Conservation (phyloP, 768 basidiomycete species). For the Krasilnikovozyma curviuscula region DNA sequence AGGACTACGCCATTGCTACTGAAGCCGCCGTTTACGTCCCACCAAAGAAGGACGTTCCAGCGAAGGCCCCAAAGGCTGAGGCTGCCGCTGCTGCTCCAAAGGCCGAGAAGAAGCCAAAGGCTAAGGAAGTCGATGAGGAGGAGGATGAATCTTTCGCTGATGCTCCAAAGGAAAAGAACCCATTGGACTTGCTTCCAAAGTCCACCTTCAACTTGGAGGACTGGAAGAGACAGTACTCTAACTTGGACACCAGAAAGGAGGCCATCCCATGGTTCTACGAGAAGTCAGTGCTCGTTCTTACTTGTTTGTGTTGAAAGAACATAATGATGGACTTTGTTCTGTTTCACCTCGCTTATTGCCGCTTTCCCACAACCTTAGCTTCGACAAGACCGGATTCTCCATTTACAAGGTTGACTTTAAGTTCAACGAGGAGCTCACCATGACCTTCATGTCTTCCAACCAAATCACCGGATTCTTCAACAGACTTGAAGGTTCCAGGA, state of each 20-base stretch:
- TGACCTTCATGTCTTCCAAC: conserved; percentile 10
- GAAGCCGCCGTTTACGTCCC: conserved; percentile 48
- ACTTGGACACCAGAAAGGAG: conserved; percentile 87
- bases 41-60: conserved; percentile 37
- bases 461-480: conserved; percentile 83
- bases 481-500: conserved; percentile 83
- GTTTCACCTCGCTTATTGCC: neutral
- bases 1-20: conserved; percentile 34
- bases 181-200: conserved; percentile 76
- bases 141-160: conserved; percentile 52
- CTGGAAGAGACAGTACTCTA: conserved; percentile 95
- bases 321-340: too few species aligned
- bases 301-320: too few species aligned
- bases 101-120: conserved; percentile 25
- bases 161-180: conserved; percentile 86
- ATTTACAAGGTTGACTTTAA: conserved; percentile 88
- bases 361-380: conserved; percentile 33
- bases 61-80: conserved; percentile 23
- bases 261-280: conserved; percentile 91
- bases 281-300: conserved; percentile 50
- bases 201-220: conserved; percentile 37
- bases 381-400: conserved; percentile 74
- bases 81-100: conserved; percentile 28
- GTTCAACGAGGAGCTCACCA: conserved; percentile 44
- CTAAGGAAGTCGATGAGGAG: conserved; percentile 37